Evolutionary conservation across 164 flowering plant genomes (phyloP).

Genomic region (Cinnamomum chago): DNA sequence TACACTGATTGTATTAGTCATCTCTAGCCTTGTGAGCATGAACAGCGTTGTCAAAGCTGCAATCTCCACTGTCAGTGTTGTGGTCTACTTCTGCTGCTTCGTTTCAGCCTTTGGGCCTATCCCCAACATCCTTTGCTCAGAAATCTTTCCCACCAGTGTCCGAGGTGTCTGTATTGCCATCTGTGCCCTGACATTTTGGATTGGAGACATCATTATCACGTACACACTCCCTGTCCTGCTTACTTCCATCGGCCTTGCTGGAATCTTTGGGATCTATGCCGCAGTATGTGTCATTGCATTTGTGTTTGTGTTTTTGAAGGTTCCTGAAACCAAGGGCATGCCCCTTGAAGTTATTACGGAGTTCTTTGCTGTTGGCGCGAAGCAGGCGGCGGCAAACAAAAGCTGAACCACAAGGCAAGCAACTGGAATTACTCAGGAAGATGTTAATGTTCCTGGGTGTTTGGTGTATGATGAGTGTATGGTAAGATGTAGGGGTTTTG

Average conservation of each 20-base stretch:
- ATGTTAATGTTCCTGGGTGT: too few relatives aligned
- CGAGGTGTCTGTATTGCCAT: slow-evolving; percentile 95
- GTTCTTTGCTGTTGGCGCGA: slow-evolving; percentile 89
- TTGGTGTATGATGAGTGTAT: too few relatives aligned
- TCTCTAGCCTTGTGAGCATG: slow-evolving; percentile 40
- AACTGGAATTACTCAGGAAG: too few relatives aligned
- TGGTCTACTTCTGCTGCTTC: slow-evolving; percentile 78
- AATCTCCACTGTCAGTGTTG: slow-evolving; percentile 65
- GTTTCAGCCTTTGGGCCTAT: slow-evolving; percentile 90
- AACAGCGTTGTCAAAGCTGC: slow-evolving; percentile 50
- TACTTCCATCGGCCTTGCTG: slow-evolving; percentile 70
- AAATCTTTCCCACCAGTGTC: slow-evolving; percentile 90
- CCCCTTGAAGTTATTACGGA: slow-evolving; percentile 91
- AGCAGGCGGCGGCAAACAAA: slow-evolving; percentile 42
- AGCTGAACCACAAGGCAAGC: slow-evolving; percentile 14
- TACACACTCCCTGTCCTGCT: slow-evolving; percentile 85
- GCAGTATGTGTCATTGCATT: slow-evolving; percentile 63
- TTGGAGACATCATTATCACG: slow-evolving; percentile 80
- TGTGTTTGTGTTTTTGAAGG: slow-evolving; percentile 80
- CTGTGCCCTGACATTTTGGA: slow-evolving; percentile 82
- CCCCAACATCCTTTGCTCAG: slow-evolving; percentile 91
- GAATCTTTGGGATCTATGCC: slow-evolving; percentile 79
- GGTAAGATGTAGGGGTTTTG: too few relatives aligned
- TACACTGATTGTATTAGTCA: slow-evolving; percentile 58
- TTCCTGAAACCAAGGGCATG: slow-evolving; percentile 98